Base-by-base conservation (phyloP, 2,329 filamentous ascomycete genomes). In the Xylariomycetidae sp. region DNA sequence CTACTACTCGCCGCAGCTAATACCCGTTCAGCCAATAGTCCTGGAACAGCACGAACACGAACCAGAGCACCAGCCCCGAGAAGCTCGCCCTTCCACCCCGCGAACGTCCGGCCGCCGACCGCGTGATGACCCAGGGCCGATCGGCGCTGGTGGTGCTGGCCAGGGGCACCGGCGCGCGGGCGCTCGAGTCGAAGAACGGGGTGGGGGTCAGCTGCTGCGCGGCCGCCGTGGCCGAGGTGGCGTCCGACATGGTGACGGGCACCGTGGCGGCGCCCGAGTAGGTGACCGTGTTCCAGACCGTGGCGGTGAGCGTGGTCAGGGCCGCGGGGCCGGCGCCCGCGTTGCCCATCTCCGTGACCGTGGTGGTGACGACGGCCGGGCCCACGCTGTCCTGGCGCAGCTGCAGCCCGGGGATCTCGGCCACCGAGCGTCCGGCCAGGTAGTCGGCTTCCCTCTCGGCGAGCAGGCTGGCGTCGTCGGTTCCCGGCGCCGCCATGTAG, bases 361-460 rank as follows among this genome's bases (percentile, higher is more conserved):
- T 53, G 8, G 44, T 43, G 7, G 48, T 50, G 29, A 48, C 34
- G 2, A 47, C 51, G 9, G 35, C 30, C 2, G 40, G 38, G 8
- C 28, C 31, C 28, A 45, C 33, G 29, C 53, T 56, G 32, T 53
- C 50, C 31, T 53, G 46, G 10, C 47, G 46, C 15, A 57, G 29
- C 12, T 51, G 47, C 5, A 54, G 35, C 6, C 50, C 48, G 2
- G 53, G 49, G 5, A 57, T 34, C 12, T 52, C 47, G 22, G 43
- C 31, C 4, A 57, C 42, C 25, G 49, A 42, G 12, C 43, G 45
- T 5, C 53, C 50, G 17, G 49, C 52, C 6, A 57, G 49, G 29
- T 57, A 54, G 23, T 52, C 49, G 6, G 39, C 47, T 34, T 56
- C 53, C 9, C 52, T 47, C 26, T 42, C 43, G 13, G 43, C 42